Conservation (phyloP, 306 rosid species). For the Parietaria judaica region DNA sequence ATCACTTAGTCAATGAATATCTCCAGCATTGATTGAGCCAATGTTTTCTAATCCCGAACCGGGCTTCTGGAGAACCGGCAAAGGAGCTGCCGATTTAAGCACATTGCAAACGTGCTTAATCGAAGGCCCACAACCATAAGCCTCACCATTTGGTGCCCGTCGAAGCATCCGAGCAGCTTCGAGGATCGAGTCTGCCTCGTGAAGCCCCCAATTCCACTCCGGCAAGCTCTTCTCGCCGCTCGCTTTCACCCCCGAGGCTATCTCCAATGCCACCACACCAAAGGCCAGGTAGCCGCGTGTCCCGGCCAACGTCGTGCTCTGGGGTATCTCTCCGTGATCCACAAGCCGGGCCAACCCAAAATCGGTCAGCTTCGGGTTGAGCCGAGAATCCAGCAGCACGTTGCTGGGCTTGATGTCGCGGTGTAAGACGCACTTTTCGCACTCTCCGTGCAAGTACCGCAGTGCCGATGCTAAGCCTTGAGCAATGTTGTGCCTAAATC, state of each 20-base stretch:
- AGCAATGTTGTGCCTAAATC: not conserved
- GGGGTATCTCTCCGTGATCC: constrained; percentile 6
- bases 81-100: constrained; percentile 19
- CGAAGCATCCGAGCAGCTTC: constrained; percentile 18
- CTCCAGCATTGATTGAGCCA: no score
- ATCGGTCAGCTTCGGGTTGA: constrained; percentile 17
- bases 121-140: constrained; percentile 24
- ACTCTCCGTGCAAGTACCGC: constrained; percentile 18
- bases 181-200: constrained; percentile 8
- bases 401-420: constrained; percentile 22
- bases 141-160: constrained; percentile 16
- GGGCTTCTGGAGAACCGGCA: constrained; percentile 8
- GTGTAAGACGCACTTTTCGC: constrained; percentile 23
- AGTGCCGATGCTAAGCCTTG: constrained; percentile 15
- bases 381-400: constrained; percentile 18
- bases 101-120: constrained; percentile 28
- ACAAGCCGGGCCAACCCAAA: constrained; percentile 22
- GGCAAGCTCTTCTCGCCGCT: constrained; percentile 4
- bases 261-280: constrained; percentile 40
- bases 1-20: no score
- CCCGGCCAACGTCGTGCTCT: constrained; percentile 13
- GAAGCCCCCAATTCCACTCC: constrained; percentile 31
- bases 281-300: constrained; percentile 31
- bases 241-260: constrained; percentile 39
- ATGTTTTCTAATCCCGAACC: no score